phyloP scores from a whole-genome alignment of 345 rosid species.

The Aquilaria malaccensis region DNA sequence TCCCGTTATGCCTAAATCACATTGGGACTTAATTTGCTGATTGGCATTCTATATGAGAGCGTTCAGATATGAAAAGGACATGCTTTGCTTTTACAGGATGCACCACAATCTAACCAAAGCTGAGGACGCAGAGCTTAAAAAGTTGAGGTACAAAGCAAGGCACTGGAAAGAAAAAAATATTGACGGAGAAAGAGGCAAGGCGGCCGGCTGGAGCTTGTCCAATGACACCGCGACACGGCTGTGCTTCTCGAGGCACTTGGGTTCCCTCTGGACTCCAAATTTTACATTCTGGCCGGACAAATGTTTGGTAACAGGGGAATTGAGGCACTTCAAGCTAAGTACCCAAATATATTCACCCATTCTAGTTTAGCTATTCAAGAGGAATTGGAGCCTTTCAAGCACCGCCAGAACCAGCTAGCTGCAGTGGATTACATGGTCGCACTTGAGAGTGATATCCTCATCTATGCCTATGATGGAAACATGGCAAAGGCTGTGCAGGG shows the following conservation, averaged over 20 bases:
- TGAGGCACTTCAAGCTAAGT: conserved; percentile 34
- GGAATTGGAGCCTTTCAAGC: conserved; percentile 35
- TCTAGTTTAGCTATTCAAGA: conserved; percentile 45
- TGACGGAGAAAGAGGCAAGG: conserved; percentile 23
- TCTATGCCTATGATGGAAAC: conserved; percentile 68
- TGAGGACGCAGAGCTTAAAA: conserved; percentile 37
- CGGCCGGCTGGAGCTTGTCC: conserved; percentile 56
- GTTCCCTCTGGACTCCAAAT: conserved; percentile 44
- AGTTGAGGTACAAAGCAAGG: conserved; percentile 30
- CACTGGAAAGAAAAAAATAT: conserved; percentile 67
- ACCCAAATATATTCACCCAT: conserved; percentile 46
- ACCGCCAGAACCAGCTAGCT: conserved; percentile 51
- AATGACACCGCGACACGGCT: conserved; percentile 64
- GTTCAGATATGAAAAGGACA: conserved; percentile 74
- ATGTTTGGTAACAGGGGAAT: conserved; percentile 52
- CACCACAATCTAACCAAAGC: conserved; percentile 41
- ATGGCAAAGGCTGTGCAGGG: conserved; percentile 83
- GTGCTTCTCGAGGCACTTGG: conserved; percentile 68
- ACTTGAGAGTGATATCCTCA: conserved; percentile 50
- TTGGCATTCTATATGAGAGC: neutral
- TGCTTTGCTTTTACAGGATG: conserved; percentile 81
- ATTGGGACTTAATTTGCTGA: neutral
- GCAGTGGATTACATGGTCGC: conserved; percentile 67
- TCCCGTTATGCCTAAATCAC: too few species aligned
- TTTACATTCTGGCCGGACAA: conserved; percentile 64